A percentile compares a stretch with the other conserved stretches of the same genome.
phyloP scores from a whole-genome alignment of 1,139 yeast genomes.

The Hemisphaericaspora xylanilytica region DNA sequence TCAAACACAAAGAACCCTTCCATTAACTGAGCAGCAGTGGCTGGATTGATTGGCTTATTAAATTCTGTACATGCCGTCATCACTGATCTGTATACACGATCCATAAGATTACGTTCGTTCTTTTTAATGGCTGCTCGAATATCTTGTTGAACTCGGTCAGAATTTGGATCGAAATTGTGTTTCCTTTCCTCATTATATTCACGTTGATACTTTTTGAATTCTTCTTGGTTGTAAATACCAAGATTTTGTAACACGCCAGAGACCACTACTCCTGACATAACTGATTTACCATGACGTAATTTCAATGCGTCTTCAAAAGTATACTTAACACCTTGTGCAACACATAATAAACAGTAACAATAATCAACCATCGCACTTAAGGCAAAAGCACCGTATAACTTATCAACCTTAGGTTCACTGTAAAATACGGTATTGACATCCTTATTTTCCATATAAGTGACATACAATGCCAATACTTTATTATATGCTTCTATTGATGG shows the following conservation, averaged over 20 bases:
- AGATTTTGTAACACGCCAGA: slow-evolving; percentile 7
- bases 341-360: slow-evolving; percentile 33
- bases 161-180: slow-evolving; percentile 35
- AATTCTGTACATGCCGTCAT: slow-evolving; percentile 24
- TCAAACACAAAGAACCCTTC: slow-evolving; percentile 30
- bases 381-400: slow-evolving; percentile 8
- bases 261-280: slow-evolving; percentile 19
- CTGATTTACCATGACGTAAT: slow-evolving; percentile 27
- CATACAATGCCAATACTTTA: slow-evolving; percentile 33
- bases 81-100: slow-evolving; percentile 24
- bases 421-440: neutral
- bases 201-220: slow-evolving; percentile 5
- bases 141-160: slow-evolving; percentile 21
- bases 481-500: slow-evolving; percentile 18
- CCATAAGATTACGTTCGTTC: slow-evolving; percentile 21
- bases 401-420: neutral
- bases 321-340: slow-evolving; percentile 22
- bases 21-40: slow-evolving; percentile 36
- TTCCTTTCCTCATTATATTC: slow-evolving; percentile 4
- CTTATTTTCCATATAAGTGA: slow-evolving; percentile 30
- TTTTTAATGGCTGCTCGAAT: slow-evolving; percentile 23
- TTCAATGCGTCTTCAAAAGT: slow-evolving; percentile 26
- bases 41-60: slow-evolving; percentile 26
- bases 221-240: slow-evolving; percentile 6
- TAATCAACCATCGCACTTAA: slow-evolving; percentile 23